Conservation (phyloP, 2,329 filamentous ascomycete species). For the Blastomyces gilchristii region DNA sequence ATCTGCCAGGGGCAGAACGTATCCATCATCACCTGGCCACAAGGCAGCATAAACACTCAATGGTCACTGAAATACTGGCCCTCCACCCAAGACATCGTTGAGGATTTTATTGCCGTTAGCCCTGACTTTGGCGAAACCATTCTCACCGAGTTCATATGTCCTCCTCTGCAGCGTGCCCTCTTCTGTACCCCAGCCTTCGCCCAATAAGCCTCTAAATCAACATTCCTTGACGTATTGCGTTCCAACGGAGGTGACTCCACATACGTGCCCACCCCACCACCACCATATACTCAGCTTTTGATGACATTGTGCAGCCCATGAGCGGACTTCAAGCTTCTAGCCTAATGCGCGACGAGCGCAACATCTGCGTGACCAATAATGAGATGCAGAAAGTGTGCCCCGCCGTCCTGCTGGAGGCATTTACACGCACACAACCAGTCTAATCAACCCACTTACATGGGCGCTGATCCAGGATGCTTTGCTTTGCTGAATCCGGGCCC, state of each 20-base stretch:
- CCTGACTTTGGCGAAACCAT: constrained; percentile 45
- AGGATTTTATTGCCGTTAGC: constrained; percentile 44
- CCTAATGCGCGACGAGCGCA: constrained; percentile 33
- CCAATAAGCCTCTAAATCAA: constrained; percentile 40
- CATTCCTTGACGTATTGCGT: constrained; percentile 37
- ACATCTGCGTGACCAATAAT: constrained; percentile 41
- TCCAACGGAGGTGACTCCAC: constrained; percentile 40
- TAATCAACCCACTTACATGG: constrained; percentile 40
- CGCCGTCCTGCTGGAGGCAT: constrained; percentile 28
- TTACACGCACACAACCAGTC: constrained; percentile 40
- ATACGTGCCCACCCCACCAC: constrained; percentile 50
- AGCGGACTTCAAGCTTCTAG: constrained; percentile 39
- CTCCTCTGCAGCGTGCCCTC: constrained; percentile 15
- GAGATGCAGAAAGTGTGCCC: constrained; percentile 38
- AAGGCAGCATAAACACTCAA: constrained; percentile 46
- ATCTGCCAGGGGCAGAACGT: constrained; percentile 32
- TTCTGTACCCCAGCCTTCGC: constrained; percentile 31
- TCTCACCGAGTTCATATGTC: constrained; percentile 27
- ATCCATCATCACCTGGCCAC: constrained; percentile 45
- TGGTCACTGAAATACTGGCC: constrained; percentile 52
- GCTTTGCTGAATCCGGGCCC: constrained; percentile 13
- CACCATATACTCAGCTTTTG: constrained; percentile 41
- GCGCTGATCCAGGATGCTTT: constrained; percentile 18
- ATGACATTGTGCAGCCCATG: constrained; percentile 46
- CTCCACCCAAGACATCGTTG: constrained; percentile 36